phyloP scores from a whole-genome alignment of 202 grass and related monocot species.

The Hordeum pubiflorum region DNA sequence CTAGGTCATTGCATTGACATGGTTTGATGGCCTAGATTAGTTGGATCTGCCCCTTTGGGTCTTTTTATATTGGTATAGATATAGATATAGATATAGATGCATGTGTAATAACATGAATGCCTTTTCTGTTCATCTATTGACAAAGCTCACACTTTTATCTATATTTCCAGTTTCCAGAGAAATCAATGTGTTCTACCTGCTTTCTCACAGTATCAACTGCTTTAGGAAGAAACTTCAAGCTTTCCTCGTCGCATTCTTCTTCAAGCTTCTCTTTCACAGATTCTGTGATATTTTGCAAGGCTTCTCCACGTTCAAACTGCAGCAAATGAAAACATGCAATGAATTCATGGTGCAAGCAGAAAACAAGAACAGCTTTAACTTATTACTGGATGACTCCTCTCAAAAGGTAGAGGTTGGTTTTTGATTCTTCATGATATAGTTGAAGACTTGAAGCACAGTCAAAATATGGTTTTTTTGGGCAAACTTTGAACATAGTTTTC shows the following conservation, averaged over 20 bases:
- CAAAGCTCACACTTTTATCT: neutral
- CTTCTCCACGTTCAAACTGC: conserved; percentile 92
- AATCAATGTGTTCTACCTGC: conserved; percentile 43
- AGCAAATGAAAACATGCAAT: conserved; percentile 21
- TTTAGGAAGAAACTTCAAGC: conserved; percentile 83
- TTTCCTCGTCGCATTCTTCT: conserved; percentile 89
- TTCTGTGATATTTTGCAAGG: conserved; percentile 74
- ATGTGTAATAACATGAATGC: neutral
- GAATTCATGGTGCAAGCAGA: conserved; percentile 1
- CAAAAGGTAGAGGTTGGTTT: neutral
- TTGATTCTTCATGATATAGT: neutral
- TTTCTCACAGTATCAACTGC: conserved; percentile 85
- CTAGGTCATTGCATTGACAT: too few relatives aligned
- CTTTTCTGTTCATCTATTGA: neutral
- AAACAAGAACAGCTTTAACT: neutral
- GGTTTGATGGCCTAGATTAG: too few relatives aligned
- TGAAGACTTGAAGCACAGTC: too few relatives aligned
- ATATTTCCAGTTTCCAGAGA: neutral
- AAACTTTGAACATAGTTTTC: neutral
- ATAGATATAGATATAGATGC: neutral
- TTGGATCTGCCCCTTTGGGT: too few relatives aligned
- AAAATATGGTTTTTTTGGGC: neutral
- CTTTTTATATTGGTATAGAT: too few relatives aligned
- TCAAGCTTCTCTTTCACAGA: conserved; percentile 77
- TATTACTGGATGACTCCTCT: neutral